Conservation (phyloP, 225 moss, liverwort and hornwort species). For the Sphagnum contortum region DNA sequence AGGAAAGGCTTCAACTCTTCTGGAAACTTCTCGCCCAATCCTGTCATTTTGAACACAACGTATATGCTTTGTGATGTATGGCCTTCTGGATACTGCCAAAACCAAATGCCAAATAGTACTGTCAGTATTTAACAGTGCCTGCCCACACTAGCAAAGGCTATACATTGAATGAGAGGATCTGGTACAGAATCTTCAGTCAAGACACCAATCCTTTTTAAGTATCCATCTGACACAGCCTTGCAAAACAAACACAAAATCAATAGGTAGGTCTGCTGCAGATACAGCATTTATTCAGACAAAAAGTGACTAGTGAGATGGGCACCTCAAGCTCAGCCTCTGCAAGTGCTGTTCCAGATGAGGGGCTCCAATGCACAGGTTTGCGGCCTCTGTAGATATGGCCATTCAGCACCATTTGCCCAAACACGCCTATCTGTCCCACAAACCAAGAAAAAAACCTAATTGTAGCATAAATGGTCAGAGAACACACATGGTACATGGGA, state of each 20-base stretch:
- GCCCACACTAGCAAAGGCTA: no score
- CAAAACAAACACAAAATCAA: no score
- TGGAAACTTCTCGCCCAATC: constrained; percentile 67
- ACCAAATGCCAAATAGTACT: neutral
- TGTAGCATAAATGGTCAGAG: no score
- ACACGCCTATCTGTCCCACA: constrained; percentile 72
- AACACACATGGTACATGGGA: no score
- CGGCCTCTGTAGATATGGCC: constrained; percentile 93
- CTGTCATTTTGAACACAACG: constrained; percentile 67
- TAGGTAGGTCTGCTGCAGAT: no score
- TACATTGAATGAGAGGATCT: neutral
- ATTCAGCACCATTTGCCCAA: constrained; percentile 88
- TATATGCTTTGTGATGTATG: constrained; percentile 92
- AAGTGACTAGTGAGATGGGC: constrained; percentile 13
- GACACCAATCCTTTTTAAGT: neutral
- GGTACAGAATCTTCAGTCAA: neutral
- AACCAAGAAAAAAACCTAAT: neutral
- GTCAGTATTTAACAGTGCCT: no score
- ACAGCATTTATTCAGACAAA: neutral
- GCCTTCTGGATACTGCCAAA: constrained; percentile 85
- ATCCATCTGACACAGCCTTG: no score
- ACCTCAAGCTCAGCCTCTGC: constrained; percentile 99
- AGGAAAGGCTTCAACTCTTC: constrained; percentile 50
- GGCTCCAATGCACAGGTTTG: constrained; percentile 98
- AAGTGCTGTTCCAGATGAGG: constrained; percentile 90